These are phyloP conservation scores for Ceratocystis papillata DNA, from an alignment of 2,329 filamentous ascomycete species.

Conservation along the genomic window DNA sequence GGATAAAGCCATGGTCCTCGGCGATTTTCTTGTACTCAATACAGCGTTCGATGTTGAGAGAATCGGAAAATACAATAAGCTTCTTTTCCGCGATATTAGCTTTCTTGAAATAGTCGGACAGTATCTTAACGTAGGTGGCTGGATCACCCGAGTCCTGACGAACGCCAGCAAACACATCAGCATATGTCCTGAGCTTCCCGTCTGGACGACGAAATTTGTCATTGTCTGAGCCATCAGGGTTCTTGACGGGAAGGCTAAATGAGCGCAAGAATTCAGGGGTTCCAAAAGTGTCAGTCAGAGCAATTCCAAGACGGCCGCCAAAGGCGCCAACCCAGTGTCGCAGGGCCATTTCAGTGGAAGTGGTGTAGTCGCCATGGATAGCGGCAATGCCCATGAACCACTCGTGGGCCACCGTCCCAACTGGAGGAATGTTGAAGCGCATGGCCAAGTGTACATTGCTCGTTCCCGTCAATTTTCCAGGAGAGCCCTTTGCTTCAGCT, in stretches of 20 bases:
- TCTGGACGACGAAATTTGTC: slow-evolving; percentile 35
- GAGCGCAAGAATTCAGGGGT: slow-evolving; percentile 78
- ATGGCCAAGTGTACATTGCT: slow-evolving; percentile 97
- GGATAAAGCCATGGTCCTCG: slow-evolving; percentile 67
- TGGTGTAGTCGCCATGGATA: slow-evolving; percentile 72
- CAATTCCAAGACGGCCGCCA: slow-evolving; percentile 72
- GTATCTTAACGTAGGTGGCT: slow-evolving; percentile 62
- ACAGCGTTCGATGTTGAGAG: slow-evolving; percentile 80
- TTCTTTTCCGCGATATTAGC: slow-evolving; percentile 70
- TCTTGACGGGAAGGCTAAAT: slow-evolving; percentile 56
- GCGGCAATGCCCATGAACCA: slow-evolving; percentile 99
- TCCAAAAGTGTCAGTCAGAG: slow-evolving; percentile 92
- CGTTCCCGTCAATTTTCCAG: slow-evolving; percentile 71
- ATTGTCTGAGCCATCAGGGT: slow-evolving; percentile 36
- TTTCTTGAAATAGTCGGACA: slow-evolving; percentile 69
- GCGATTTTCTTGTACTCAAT: slow-evolving; percentile 79
- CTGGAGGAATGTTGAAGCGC: slow-evolving; percentile 72
- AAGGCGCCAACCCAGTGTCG: slow-evolving; percentile 87
- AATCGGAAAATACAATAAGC: slow-evolving; percentile 90
- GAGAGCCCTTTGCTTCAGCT: slow-evolving; percentile 50
- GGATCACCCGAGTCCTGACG: slow-evolving; percentile 88
- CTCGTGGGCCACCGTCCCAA: slow-evolving; percentile 87
- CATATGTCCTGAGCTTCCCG: slow-evolving; percentile 53
- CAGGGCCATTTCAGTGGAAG: slow-evolving; percentile 73
- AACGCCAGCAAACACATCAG: slow-evolving; percentile 70